phyloP scores from a whole-genome alignment of 2,329 filamentous ascomycete species.

The Blastomyces emzantsi region DNA sequence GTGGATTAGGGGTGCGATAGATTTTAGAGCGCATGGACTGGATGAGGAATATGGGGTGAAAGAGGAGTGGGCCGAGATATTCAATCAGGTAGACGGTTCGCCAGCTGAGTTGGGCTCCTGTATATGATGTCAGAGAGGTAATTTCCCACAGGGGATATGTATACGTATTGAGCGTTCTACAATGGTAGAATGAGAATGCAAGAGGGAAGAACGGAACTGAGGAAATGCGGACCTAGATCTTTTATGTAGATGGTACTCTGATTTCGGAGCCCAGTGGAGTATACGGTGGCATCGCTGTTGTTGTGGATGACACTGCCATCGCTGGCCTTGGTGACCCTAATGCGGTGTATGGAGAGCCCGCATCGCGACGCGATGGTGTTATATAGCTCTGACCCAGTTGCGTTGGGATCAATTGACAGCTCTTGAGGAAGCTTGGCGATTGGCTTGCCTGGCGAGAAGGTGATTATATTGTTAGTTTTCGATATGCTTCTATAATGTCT shows the following conservation, averaged over 20 bases:
- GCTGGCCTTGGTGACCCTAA: conserved; percentile 56
- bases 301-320: conserved; percentile 53
- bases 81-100: conserved; percentile 90
- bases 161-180: neutral
- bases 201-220: neutral
- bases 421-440: conserved; percentile 53
- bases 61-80: conserved; percentile 82
- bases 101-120: conserved; percentile 86
- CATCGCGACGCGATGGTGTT: conserved; percentile 46
- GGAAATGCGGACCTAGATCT: conserved; percentile 64
- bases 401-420: conserved; percentile 44
- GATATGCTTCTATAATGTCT: neutral
- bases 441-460: conserved; percentile 46
- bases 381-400: conserved; percentile 49
- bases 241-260: conserved; percentile 69
- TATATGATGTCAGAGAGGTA: neutral
- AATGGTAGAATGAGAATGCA: neutral
- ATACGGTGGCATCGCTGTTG: conserved; percentile 43
- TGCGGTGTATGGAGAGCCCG: conserved; percentile 48
- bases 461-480: neutral
- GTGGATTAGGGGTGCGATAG: conserved; percentile 49
- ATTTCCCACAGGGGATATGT: conserved; percentile 8
- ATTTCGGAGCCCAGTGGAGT: conserved; percentile 49
- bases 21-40: conserved; percentile 56
- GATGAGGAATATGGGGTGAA: conserved; percentile 67